These are phyloP conservation scores for Afroboletus lepidellus DNA, from an alignment of 1,284 basidiomycete genomes.

Conservation along the genomic window DNA sequence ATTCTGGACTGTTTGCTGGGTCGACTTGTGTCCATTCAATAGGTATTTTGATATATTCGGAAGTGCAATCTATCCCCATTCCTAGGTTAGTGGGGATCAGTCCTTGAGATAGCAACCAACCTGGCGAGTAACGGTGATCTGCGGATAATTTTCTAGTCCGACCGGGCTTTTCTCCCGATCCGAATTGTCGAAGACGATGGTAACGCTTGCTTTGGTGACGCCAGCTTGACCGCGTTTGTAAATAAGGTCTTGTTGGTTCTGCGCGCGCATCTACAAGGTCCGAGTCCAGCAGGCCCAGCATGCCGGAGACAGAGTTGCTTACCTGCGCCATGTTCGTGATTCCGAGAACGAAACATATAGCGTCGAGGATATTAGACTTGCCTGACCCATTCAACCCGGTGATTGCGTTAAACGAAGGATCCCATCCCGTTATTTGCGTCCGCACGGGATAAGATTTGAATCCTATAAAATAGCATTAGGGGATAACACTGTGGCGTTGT, in stretches of 20 bases:
- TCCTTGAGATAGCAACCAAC: slow-evolving; percentile 42
- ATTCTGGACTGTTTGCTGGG: slow-evolving; percentile 86
- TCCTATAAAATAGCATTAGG: slow-evolving; percentile 44
- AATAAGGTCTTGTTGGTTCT: slow-evolving; percentile 96
- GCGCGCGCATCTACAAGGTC: slow-evolving; percentile 78
- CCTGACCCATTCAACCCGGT: slow-evolving; percentile 94
- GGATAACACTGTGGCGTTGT: too few species aligned
- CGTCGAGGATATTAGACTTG: slow-evolving; percentile 97
- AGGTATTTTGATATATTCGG: slow-evolving; percentile 97
- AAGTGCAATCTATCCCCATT: slow-evolving; percentile 70
- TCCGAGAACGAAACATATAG: slow-evolving; percentile 96
- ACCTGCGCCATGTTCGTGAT: slow-evolving; percentile 91
- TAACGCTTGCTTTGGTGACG: slow-evolving; percentile 95
- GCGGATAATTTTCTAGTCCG: slow-evolving; percentile 79
- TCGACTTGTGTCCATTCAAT: slow-evolving; percentile 94
- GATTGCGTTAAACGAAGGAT: slow-evolving; percentile 96
- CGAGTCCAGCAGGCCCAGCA: background rate
- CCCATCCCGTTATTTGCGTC: slow-evolving; percentile 94
- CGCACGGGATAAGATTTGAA: slow-evolving; percentile 98
- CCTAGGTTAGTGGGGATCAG: slow-evolving; percentile 5
- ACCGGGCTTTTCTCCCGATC: slow-evolving; percentile 85
- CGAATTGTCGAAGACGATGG: slow-evolving; percentile 99
- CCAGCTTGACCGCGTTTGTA: slow-evolving; percentile 98
- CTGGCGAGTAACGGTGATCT: slow-evolving; percentile 97
- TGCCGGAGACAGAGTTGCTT: slow-evolving; percentile 18